Evolutionary conservation across 306 rosid species (phyloP).

Genomic region (Cucumis hystrix): DNA sequence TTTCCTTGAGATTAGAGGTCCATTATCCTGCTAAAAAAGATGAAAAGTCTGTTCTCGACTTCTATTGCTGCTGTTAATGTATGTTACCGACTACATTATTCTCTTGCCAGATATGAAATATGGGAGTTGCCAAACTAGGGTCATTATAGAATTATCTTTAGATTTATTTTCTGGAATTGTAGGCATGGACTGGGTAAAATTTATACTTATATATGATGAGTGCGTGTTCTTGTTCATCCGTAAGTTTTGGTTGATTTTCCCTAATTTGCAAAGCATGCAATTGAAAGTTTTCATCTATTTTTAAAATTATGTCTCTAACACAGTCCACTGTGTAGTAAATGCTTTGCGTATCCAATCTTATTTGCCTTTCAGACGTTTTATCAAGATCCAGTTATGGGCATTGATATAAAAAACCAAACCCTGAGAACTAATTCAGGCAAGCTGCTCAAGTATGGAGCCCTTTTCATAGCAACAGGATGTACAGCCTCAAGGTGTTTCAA

Average conservation of each 20-base stretch:
- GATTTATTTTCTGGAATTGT: neutral
- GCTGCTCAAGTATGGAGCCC: constrained; percentile 72
- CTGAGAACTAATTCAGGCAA: constrained; percentile 71
- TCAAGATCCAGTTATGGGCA: constrained; percentile 50
- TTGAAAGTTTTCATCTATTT: neutral
- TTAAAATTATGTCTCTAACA: neutral
- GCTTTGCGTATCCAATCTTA: neutral
- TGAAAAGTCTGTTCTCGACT: neutral
- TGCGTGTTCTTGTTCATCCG: neutral
- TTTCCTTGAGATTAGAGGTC: no score
- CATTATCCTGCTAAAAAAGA: no score
- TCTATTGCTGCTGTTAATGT: neutral
- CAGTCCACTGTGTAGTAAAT: neutral
- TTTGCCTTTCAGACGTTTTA: constrained; percentile 45
- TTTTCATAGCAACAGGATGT: constrained; percentile 73
- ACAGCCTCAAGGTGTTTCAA: constrained; percentile 59
- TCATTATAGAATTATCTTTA: neutral
- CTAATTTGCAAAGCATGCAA: neutral
- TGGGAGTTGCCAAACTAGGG: neutral
- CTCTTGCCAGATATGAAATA: neutral
- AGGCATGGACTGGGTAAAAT: neutral
- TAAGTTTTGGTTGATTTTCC: neutral
- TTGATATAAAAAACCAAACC: constrained; percentile 57
- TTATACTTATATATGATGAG: neutral
- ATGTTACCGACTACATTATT: neutral